These are phyloP conservation scores for Stephania cephalantha DNA, from an alignment of 164 flowering plant genomes.

Conservation along the genomic window DNA sequence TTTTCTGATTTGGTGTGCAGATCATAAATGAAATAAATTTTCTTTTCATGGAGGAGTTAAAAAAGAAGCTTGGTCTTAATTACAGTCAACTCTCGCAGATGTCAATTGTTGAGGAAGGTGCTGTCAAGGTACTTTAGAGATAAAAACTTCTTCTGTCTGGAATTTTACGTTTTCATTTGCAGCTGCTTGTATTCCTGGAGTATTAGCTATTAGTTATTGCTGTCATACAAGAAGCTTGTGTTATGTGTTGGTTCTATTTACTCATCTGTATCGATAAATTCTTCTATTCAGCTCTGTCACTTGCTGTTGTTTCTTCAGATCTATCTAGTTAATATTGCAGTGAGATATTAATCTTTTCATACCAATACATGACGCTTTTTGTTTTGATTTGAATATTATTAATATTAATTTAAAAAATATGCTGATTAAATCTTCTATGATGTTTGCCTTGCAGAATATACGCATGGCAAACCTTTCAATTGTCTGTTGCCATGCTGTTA, in stretches of 20 bases:
- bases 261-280: background rate
- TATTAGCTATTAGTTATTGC: background rate
- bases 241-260: background rate
- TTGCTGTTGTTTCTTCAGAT: background rate
- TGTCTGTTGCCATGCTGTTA: constrained; percentile 43
- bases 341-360: background rate
- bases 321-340: background rate
- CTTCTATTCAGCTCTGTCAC: background rate
- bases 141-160: background rate
- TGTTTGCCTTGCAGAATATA: constrained; percentile 28
- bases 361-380: background rate
- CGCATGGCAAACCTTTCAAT: constrained; percentile 50
- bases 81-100: constrained; percentile 39
- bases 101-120: constrained; percentile 66
- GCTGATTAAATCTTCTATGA: background rate
- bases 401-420: background rate
- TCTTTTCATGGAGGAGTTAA: constrained; percentile 48
- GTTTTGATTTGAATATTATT: background rate
- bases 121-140: constrained; percentile 38
- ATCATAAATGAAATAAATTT: constrained; percentile 53
- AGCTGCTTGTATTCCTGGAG: background rate
- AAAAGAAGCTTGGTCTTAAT: constrained; percentile 41
- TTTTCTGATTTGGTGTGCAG: constrained; percentile 22
- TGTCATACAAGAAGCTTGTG: background rate
- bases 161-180: constrained; percentile 1